Conservation (phyloP, 2,329 filamentous ascomycete genomes). For the Colletotrichum sp. region DNA sequence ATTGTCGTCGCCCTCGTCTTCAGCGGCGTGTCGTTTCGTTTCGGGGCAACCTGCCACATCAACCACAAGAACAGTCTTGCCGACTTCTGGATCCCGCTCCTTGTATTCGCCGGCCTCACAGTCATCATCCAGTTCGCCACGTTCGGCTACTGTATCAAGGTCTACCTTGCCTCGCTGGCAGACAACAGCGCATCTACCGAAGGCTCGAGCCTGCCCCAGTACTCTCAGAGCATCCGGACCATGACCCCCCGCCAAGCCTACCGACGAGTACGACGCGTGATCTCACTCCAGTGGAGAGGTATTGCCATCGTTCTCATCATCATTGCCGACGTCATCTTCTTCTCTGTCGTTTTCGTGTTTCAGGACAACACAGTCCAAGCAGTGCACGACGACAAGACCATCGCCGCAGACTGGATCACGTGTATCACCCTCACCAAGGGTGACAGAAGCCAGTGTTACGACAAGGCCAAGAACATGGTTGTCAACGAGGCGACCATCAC, state of each 20-base stretch:
- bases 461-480: slow-evolving; percentile 64
- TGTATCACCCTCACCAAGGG: slow-evolving; percentile 69
- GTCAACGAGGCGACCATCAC: slow-evolving; percentile 79
- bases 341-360: slow-evolving; percentile 88
- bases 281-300: slow-evolving; percentile 93
- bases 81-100: slow-evolving; percentile 88
- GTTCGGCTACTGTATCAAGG: slow-evolving; percentile 91
- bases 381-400: slow-evolving; percentile 55
- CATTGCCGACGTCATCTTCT: slow-evolving; percentile 90
- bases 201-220: slow-evolving; percentile 75
- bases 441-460: slow-evolving; percentile 71
- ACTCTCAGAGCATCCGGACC: slow-evolving; percentile 75
- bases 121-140: slow-evolving; percentile 84
- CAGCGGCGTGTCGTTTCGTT: slow-evolving; percentile 93
- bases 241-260: slow-evolving; percentile 88
- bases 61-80: slow-evolving; percentile 85
- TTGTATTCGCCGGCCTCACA: slow-evolving; percentile 78
- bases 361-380: slow-evolving; percentile 76
- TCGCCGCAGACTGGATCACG: slow-evolving; percentile 68
- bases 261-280: slow-evolving; percentile 81
- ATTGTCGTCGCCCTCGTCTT: slow-evolving; percentile 78
- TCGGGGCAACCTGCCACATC: slow-evolving; percentile 91
- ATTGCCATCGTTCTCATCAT: slow-evolving; percentile 91
- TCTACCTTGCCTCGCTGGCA: slow-evolving; percentile 84
- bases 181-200: slow-evolving; percentile 75